These are phyloP conservation scores for Haplosporangium sp. DNA, from an alignment of 371 early-diverging fungal species.

Conservation along the genomic window DNA sequence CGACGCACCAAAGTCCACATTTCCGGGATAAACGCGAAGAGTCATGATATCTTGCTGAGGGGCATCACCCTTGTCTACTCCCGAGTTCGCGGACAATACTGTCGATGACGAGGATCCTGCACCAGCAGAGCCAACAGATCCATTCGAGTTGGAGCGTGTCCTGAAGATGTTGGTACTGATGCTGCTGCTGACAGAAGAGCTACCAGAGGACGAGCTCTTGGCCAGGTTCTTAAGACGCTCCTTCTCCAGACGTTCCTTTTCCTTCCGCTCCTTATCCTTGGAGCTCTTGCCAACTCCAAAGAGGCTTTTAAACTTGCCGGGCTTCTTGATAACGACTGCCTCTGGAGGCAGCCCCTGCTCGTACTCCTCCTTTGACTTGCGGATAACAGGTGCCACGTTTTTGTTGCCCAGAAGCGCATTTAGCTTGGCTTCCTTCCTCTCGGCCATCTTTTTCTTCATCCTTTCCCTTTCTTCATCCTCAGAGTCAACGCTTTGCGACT, in stretches of 20 bases:
- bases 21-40: slow-evolving; percentile 64
- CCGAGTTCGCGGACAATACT: neutral
- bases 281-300: slow-evolving; percentile 51
- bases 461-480: slow-evolving; percentile 37
- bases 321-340: slow-evolving; percentile 38
- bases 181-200: slow-evolving; percentile 5
- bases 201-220: slow-evolving; percentile 4
- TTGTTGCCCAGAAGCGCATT: slow-evolving; percentile 37
- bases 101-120: slow-evolving; percentile 7
- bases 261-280: slow-evolving; percentile 53
- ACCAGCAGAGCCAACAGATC: slow-evolving; percentile 26
- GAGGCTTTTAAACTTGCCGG: slow-evolving; percentile 55
- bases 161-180: slow-evolving; percentile 31
- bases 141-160: slow-evolving; percentile 48
- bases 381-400: slow-evolving; percentile 4
- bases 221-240: slow-evolving; percentile 33
- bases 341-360: slow-evolving; percentile 36
- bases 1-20: slow-evolving; percentile 60
- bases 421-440: slow-evolving; percentile 32
- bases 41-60: slow-evolving; percentile 38
- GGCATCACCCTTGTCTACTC: slow-evolving; percentile 8
- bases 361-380: slow-evolving; percentile 40
- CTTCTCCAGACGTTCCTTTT: slow-evolving; percentile 45
- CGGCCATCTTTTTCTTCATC: slow-evolving; percentile 10
- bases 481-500: slow-evolving; percentile 31